Evolutionary conservation across 148 eudicot species (phyloP), one percentile per base, ranked within the genome.

Genomic region (Oxyria digyna): DNA sequence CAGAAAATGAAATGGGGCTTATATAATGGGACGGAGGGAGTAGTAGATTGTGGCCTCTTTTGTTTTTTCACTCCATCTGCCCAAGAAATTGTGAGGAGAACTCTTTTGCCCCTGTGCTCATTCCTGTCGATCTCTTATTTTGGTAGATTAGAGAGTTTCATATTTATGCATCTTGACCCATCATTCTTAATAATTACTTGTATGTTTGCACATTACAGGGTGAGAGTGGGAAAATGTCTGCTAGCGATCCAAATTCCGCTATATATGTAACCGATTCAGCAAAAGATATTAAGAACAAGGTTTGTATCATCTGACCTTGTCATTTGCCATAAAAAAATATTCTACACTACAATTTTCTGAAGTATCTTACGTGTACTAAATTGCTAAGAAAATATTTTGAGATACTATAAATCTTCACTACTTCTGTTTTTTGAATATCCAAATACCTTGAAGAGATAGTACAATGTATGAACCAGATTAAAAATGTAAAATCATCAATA

Each of bases 181-280:
- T 57, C 35, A 4, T 57, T 17, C 11, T 57, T 57, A 27, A 14
- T 57, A 29, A 12, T 27, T 8, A 52, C 14, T 4, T 27, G 31
- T 26, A 13, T 68, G 46, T 45, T 48, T 65, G 43, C 89, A 87
- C 52, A 73, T 70, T 75, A 23, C 91, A 89, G 98, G 98, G 98
- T 41, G 98, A 89, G 80, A 80, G 79, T 0, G 98, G 98, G 18
- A 93, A 93, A 83, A 93, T 93, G 98, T 87, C 95, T 69, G 98
- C 95, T 7, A 89, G 95, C 82, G 98, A 93, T 79, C 91, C 96
- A 31, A 93, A 85, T 81, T 89, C 98, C 68, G 98, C 98, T 21
- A 93, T 93, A 76, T 93, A 83, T 77, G 98, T 93, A 75, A 89
- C 96, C 67, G 98, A 93, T 78, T 80, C 98, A 42, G 89, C 81